A percentile compares a stretch with the other conserved stretches of the same genome.
phyloP scores from a whole-genome alignment of 306 rosid species.

The Cajanus cajan region DNA sequence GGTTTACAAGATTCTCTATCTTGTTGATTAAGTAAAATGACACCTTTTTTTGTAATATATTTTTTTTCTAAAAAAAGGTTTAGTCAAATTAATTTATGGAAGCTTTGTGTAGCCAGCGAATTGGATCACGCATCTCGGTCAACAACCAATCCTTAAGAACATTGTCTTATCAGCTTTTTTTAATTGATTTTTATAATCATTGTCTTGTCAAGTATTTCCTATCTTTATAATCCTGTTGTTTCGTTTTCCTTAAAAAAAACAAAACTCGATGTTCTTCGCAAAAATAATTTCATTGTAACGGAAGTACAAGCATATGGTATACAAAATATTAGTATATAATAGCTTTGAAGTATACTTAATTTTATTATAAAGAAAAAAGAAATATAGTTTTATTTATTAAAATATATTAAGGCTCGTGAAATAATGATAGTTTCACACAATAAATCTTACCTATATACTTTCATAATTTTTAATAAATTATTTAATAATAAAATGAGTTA shows the following conservation, averaged over 20 bases:
- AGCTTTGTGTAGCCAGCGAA: constrained; percentile 20
- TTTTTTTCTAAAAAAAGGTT: not conserved
- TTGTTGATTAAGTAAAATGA: constrained; percentile 32
- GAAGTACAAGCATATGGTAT: not conserved
- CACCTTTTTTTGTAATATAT: not conserved
- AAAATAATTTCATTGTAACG: not conserved
- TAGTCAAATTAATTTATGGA: constrained; percentile 6
- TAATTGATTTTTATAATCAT: not conserved
- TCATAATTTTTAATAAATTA: not conserved
- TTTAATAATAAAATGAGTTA: not conserved
- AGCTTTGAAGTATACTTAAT: not conserved
- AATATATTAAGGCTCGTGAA: not conserved
- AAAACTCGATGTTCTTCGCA: not conserved
- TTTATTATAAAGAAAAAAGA: too few species aligned
- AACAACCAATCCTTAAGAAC: constrained; percentile 9
- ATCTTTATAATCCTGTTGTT: not conserved
- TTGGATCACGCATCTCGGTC: constrained; percentile 20
- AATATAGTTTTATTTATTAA: not conserved
- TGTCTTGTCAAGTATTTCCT: not conserved
- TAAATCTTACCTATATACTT: not conserved
- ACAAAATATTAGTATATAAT: not conserved
- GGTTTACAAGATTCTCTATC: not conserved
- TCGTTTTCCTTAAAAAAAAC: not conserved
- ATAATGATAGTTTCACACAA: not conserved
- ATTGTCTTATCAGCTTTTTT: constrained; percentile 30